Conservation (phyloP, 306 rosid species). For the Biancaea sappan region DNA sequence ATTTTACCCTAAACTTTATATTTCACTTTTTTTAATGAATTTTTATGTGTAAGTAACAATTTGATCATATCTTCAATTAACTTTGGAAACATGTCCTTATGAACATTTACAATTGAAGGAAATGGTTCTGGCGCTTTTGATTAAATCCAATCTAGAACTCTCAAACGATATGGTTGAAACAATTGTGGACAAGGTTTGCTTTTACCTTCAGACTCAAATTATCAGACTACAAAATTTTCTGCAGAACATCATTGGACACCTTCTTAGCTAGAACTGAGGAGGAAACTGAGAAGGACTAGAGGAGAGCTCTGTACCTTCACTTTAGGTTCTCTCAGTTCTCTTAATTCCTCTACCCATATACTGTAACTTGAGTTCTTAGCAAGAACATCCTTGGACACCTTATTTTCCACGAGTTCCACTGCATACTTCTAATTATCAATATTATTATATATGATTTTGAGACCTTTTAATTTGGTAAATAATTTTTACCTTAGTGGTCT, state of each 20-base stretch:
- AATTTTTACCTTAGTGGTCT: too few species aligned
- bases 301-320: slow-evolving; percentile 38
- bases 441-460: too few species aligned
- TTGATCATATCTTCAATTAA: too few species aligned
- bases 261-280: too few species aligned
- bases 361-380: slow-evolving; percentile 79
- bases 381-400: slow-evolving; percentile 77
- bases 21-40: too few species aligned
- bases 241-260: too few species aligned
- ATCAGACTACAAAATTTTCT: neutral
- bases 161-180: slow-evolving; percentile 38
- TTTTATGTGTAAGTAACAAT: too few species aligned
- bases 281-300: slow-evolving; percentile 39
- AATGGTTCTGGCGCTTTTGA: too few species aligned
- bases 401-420: slow-evolving; percentile 43
- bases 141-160: slow-evolving; percentile 40
- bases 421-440: slow-evolving; percentile 70
- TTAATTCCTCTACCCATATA: slow-evolving; percentile 54
- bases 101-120: too few species aligned
- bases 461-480: too few species aligned
- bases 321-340: slow-evolving; percentile 47
- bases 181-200: slow-evolving; percentile 36
- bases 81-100: too few species aligned
- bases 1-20: neutral
- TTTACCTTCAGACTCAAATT: neutral